Evolutionary conservation across 495 filamentous ascomycete species (phyloP).

Genomic region (Hyaloscypha bicolor): DNA sequence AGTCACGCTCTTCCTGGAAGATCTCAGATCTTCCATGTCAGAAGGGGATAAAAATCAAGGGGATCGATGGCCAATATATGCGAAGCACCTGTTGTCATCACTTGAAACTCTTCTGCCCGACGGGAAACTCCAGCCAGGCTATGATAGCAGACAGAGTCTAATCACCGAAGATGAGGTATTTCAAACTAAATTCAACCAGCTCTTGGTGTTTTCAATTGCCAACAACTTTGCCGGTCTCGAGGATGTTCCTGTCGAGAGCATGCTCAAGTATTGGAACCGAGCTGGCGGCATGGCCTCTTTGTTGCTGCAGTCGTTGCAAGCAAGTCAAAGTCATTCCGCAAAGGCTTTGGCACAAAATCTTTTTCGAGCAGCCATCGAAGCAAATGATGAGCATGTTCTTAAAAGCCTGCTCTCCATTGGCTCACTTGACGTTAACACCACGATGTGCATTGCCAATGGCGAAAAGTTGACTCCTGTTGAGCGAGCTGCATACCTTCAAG

Average conservation of each 20-base stretch:
- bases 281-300: slow-evolving; percentile 2
- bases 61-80: slow-evolving; percentile 1
- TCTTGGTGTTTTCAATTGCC: slow-evolving; percentile 21
- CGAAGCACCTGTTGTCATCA: slow-evolving; percentile 5
- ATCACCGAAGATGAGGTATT: slow-evolving; percentile 2
- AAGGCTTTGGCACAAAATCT: slow-evolving; percentile 3
- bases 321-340: not conserved
- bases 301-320: slow-evolving; percentile 11
- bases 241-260: slow-evolving; percentile 3
- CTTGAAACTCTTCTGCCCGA: not conserved
- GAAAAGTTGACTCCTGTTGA: slow-evolving; percentile 1
- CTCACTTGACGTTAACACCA: not conserved
- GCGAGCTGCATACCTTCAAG: not conserved
- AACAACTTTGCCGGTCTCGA: slow-evolving; percentile 23
- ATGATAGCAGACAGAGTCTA: too few relatives aligned
- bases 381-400: not conserved
- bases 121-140: too few relatives aligned
- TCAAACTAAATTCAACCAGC: slow-evolving; percentile 9
- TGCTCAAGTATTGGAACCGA: slow-evolving; percentile 15
- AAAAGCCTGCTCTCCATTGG: not conserved
- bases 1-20: too few relatives aligned
- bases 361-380: slow-evolving; percentile 3
- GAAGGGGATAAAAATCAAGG: too few relatives aligned
- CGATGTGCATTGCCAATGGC: not conserved
- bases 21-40: too few relatives aligned